phyloP scores from a whole-genome alignment of 257 asterid species.

The Orobanche coerulescens region DNA sequence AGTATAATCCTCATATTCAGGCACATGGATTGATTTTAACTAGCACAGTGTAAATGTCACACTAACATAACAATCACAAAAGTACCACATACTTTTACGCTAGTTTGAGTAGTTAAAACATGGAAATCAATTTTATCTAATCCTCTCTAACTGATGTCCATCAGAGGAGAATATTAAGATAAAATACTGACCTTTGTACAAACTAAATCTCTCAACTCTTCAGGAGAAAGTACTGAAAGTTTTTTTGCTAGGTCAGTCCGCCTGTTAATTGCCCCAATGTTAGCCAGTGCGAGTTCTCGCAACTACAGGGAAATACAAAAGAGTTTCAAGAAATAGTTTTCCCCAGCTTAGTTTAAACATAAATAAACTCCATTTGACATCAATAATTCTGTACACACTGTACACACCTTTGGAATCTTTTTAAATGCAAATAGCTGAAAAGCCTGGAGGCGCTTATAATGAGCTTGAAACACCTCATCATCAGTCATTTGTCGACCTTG shows the following conservation, averaged over 20 bases:
- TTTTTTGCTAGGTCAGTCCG: slow-evolving; percentile 88
- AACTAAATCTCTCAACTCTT: slow-evolving; percentile 84
- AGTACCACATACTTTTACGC: background rate
- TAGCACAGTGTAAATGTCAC: background rate
- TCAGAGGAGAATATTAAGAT: slow-evolving; percentile 13
- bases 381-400: background rate
- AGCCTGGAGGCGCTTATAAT: slow-evolving; percentile 89
- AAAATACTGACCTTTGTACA: slow-evolving; percentile 66
- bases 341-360: background rate
- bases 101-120: background rate
- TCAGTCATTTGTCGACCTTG: slow-evolving; percentile 96
- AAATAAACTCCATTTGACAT: background rate
- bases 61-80: slow-evolving; percentile 7
- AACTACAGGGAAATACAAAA: slow-evolving; percentile 40
- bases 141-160: background rate
- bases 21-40: background rate
- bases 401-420: slow-evolving; percentile 74
- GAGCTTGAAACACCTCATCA: slow-evolving; percentile 91
- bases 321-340: slow-evolving; percentile 7
- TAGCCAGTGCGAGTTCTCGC: slow-evolving; percentile 85
- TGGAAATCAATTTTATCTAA: background rate
- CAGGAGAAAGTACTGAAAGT: slow-evolving; percentile 66
- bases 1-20: background rate
- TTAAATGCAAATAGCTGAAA: slow-evolving; percentile 84
- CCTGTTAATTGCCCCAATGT: slow-evolving; percentile 77